These are phyloP conservation scores for Asparagopsis taxiformis DNA, from an alignment of 31 red algal species.

Conservation along the genomic window DNA sequence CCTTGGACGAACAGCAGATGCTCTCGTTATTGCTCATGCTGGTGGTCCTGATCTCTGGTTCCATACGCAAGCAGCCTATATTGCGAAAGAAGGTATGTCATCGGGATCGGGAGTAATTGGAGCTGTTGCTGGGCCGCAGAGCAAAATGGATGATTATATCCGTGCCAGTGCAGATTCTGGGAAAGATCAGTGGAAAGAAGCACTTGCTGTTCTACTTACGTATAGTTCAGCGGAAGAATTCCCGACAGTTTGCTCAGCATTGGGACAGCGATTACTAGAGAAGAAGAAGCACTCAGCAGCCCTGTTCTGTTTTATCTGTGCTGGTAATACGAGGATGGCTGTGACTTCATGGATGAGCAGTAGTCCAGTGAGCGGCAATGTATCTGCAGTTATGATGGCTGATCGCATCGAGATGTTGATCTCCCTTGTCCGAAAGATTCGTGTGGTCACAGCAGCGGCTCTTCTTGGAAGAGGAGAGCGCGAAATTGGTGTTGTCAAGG, in stretches of 20 bases:
- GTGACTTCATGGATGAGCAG: constrained; percentile 51
- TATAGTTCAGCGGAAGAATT: constrained; percentile 61
- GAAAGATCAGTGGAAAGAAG: constrained; percentile 73
- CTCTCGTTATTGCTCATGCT: constrained; percentile 68
- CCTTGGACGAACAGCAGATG: constrained; percentile 64
- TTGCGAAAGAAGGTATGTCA: constrained; percentile 21
- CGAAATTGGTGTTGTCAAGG: constrained; percentile 66
- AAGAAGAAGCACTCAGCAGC: constrained; percentile 46
- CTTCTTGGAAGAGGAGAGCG: constrained; percentile 46
- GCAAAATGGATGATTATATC: constrained; percentile 78
- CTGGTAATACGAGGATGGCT: constrained; percentile 63
- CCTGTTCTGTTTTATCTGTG: constrained; percentile 75
- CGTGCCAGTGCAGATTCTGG: constrained; percentile 35
- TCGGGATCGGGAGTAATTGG: constrained; percentile 44
- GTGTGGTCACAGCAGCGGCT: constrained; percentile 50
- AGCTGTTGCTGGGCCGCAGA: constrained; percentile 59
- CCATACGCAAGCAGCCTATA: constrained; percentile 64
- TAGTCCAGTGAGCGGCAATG: constrained; percentile 12
- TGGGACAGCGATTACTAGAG: constrained; percentile 57
- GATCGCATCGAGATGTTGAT: constrained; percentile 38
- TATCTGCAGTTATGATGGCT: constrained; percentile 43
- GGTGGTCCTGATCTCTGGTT: constrained; percentile 78
- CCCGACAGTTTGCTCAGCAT: constrained; percentile 47
- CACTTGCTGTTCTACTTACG: constrained; percentile 62
- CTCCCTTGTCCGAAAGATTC: constrained; percentile 54